A percentile compares a stretch with the other conserved stretches of the same genome.
These are phyloP conservation scores for Geotrichum klebahnii DNA, from an alignment of 1,139 yeast species.

Conservation along the genomic window DNA sequence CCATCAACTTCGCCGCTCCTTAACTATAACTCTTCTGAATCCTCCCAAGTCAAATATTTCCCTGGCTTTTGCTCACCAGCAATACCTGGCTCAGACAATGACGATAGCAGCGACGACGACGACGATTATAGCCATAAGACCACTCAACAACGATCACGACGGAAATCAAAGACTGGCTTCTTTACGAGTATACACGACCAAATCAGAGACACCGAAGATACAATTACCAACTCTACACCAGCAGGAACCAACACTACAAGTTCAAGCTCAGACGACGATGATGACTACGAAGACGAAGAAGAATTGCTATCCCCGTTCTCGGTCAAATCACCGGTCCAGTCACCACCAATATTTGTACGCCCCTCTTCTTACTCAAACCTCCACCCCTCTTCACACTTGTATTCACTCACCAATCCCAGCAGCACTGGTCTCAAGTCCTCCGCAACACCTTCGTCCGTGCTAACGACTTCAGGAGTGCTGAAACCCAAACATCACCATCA, in stretches of 20 bases:
- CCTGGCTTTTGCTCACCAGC: conserved; percentile 14
- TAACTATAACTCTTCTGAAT: too few species aligned
- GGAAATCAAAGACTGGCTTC: conserved; percentile 2
- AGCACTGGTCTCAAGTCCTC: neutral
- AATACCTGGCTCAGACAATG: conserved; percentile 1
- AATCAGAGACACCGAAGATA: conserved; percentile 6
- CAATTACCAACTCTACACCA: neutral
- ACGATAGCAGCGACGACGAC: neutral
- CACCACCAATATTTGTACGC: neutral
- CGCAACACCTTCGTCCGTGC: neutral
- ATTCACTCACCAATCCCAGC: neutral
- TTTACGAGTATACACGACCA: conserved; percentile 13
- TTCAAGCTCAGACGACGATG: neutral
- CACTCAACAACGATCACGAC: neutral
- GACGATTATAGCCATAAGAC: neutral
- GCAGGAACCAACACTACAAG: too few species aligned
- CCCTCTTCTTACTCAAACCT: neutral
- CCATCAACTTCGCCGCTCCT: too few species aligned
- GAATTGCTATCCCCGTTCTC: neutral
- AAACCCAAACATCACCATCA: too few species aligned
- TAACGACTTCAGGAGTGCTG: too few species aligned
- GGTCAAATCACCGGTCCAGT: neutral
- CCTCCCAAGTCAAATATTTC: conserved; percentile 3
- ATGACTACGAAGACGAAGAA: neutral
- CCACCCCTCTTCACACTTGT: too few species aligned